Conservation (phyloP, 345 rosid genomes). For the Populus ilicifolia region DNA sequence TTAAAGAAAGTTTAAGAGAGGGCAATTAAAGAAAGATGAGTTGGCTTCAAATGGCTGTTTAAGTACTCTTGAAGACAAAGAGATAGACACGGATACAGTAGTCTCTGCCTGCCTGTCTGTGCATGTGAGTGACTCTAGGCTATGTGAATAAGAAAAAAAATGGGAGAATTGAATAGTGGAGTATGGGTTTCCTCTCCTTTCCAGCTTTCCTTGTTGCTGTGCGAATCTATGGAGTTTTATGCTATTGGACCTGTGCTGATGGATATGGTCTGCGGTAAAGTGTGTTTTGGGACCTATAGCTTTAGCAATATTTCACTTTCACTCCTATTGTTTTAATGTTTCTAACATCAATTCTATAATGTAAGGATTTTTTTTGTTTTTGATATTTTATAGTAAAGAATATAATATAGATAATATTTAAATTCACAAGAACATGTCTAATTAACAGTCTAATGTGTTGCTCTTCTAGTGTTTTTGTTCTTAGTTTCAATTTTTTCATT, state of each 20-base stretch:
- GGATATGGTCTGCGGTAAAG: background rate
- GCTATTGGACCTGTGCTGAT: background rate
- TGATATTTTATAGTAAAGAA: too few relatives aligned
- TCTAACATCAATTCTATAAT: too few relatives aligned
- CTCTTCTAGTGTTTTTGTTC: too few relatives aligned
- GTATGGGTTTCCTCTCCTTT: background rate
- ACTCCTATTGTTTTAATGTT: too few relatives aligned
- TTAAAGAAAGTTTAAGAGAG: background rate
- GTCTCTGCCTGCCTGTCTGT: background rate
- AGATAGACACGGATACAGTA: background rate
- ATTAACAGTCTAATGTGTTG: too few relatives aligned
- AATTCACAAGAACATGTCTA: too few relatives aligned
- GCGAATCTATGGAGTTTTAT: background rate
- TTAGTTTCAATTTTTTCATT: too few relatives aligned
- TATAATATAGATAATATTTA: too few relatives aligned
- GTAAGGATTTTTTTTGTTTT: too few relatives aligned
- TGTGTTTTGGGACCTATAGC: background rate
- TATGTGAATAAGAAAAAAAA: too few relatives aligned
- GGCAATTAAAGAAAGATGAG: background rate
- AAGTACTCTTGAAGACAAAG: slow-evolving; percentile 38
- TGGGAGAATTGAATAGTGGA: background rate
- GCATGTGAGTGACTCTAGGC: background rate
- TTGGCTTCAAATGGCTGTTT: slow-evolving; percentile 28
- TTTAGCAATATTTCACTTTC: too few relatives aligned
- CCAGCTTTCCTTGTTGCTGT: background rate